Evolutionary conservation across 2,329 filamentous ascomycete species (phyloP), one percentile per base, ranked within the genome.

Genomic region (Camptophora hylomeconis): DNA sequence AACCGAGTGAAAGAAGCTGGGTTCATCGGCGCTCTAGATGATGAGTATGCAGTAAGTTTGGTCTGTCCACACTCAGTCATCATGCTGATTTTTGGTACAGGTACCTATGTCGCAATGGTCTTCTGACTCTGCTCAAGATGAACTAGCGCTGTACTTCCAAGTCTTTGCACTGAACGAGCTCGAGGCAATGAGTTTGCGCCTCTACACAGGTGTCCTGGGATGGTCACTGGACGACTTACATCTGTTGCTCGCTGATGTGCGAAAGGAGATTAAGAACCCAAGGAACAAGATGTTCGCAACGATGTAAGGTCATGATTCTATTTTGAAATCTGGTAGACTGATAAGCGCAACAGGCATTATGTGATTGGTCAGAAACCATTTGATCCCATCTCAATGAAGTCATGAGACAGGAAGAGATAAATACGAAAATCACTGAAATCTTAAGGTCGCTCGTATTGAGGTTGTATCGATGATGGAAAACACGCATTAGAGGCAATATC

Each of bases 251-350:
- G 40, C 42, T 3, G 39, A 49, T 15, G 44, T 51, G 0, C 41
- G 50, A 18, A 46, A 40, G 13, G 49, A 54, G 28, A 37, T 52
- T 31, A 39, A 37, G 27, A 41, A 52, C 28, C 39, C 37, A 7
- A 47, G 37, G 23, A 11, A 27, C 17, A n/a, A 27, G 12, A 11
- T 27, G 12, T 27, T n/a, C n/a, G n/a, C n/a, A n/a, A n/a, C n/a
- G n/a, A n/a, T n/a, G n/a, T n/a, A n/a, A n/a, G n/a, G n/a, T n/a
- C n/a, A n/a, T n/a, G n/a, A n/a, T n/a, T n/a, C n/a, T n/a, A n/a
- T n/a, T n/a, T n/a, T n/a, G n/a, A n/a, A n/a, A n/a, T n/a, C n/a
- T n/a, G n/a, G n/a, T n/a, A n/a, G n/a, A n/a, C n/a, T n/a, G n/a
- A n/a, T n/a, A n/a, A n/a, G n/a, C n/a, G n/a, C n/a, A n/a, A n/a